Base-by-base conservation (phyloP, 2,329 filamentous ascomycete species). In the Parasarocladium wereldwijsianum region DNA sequence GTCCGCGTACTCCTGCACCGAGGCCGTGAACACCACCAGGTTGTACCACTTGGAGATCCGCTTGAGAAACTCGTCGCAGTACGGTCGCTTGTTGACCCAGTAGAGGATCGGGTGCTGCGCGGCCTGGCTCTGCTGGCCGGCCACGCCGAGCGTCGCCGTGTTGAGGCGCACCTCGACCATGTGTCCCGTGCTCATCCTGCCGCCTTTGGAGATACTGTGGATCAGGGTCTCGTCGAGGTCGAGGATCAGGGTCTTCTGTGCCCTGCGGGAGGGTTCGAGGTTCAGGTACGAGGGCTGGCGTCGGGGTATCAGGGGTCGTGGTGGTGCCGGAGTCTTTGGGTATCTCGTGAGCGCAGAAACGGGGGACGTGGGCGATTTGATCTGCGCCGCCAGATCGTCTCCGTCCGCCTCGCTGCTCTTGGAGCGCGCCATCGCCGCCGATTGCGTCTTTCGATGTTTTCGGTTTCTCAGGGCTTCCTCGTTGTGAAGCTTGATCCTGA, bases 11-110 rank as follows among this genome's bases (percentile, higher is more conserved):
- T 98, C 90, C 52, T 98, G 90, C 21, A 98, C 90, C 13, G 85
- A 93, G 3, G 90, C 90, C 8, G 90, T 98, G 53, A 98, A 98
- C 26, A 96, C 67, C 30, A 98, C 83, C 11, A 98, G 63, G 50
- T 94, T 96, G 58, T 92, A 98, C 90, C 90, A 98, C 59, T 93
- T 93, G 63, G 76, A 85, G 26, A 94, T 74, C 64, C 90, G 49
- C 45, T 86, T 78, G 46, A 98, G 57, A 48, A 98, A 98, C 43
- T 96, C 87, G 53, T 98, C 90, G 52, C 90, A 98, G 50, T 90
- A 79, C 20, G 90, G 90, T 38, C 90, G 77, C 57, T 98, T 96
- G 59, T 98, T 90, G 30, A 98, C 90, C 62, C 94, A 98, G 60
- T 98, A 98, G 37, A 98, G 58, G 41, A 98, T 96, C 1, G 90